Evolutionary conservation across 257 asterid species (phyloP).

Genomic region (Rubia yunnanensis): DNA sequence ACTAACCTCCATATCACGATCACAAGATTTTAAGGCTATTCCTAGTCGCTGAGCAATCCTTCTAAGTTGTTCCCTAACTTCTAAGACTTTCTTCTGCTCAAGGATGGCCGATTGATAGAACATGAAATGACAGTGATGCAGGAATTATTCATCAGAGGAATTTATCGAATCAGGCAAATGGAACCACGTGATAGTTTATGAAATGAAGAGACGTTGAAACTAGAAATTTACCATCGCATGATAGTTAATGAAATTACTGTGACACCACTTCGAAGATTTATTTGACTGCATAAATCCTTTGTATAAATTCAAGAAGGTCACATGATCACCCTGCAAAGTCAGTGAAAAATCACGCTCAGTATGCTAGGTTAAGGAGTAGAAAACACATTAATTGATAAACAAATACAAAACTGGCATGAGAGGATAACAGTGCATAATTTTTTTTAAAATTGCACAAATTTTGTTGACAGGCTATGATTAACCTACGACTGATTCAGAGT

Average conservation of each 20-base stretch:
- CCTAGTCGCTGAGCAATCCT: constrained; percentile 73
- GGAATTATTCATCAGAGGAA: not conserved
- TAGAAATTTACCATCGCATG: constrained; percentile 71
- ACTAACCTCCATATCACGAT: constrained; percentile 63
- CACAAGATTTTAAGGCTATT: constrained; percentile 70
- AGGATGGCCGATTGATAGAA: not conserved
- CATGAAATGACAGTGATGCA: not conserved
- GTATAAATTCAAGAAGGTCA: constrained; percentile 79
- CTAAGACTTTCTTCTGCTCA: constrained; percentile 68
- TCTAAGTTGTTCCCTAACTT: constrained; percentile 72
- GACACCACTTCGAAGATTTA: constrained; percentile 93
- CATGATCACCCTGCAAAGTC: constrained; percentile 81
- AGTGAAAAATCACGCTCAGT: not conserved
- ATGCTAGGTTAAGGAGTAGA: not conserved
- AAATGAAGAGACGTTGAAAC: constrained; percentile 3
- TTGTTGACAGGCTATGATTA: not conserved
- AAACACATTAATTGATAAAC: not conserved
- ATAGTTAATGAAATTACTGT: constrained; percentile 79
- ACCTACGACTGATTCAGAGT: not conserved
- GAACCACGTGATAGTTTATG: not conserved
- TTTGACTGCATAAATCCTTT: constrained; percentile 79
- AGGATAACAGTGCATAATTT: not conserved
- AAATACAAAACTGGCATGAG: not conserved
- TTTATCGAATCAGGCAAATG: not conserved
- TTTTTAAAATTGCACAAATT: not conserved